These are phyloP conservation scores for Coniochaeta sp. DNA, from an alignment of 2,329 filamentous ascomycete species.

Conservation along the genomic window DNA sequence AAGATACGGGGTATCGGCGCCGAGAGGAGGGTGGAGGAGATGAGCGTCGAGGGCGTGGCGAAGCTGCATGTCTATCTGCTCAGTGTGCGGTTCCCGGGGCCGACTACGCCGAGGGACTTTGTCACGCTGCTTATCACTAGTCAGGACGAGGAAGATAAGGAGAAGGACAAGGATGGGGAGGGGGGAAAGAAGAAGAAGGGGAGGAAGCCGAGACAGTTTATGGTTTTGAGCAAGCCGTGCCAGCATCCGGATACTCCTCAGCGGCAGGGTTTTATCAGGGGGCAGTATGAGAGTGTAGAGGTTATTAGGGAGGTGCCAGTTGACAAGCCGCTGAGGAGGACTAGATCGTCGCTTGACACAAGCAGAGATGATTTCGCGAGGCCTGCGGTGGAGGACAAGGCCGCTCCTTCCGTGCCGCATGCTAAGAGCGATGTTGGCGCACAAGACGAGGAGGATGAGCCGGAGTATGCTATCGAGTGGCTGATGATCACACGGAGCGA, in stretches of 20 bases:
- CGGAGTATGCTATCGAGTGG: constrained; percentile 63
- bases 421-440: constrained; percentile 4
- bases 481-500: constrained; percentile 88
- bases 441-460: constrained; percentile 17
- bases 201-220: constrained; percentile 62
- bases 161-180: constrained; percentile 5
- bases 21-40: constrained; percentile 63
- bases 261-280: constrained; percentile 68
- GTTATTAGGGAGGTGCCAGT: constrained; percentile 76
- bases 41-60: constrained; percentile 48
- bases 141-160: constrained; percentile 4
- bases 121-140: constrained; percentile 71
- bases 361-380: constrained; percentile 23
- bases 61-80: constrained; percentile 73
- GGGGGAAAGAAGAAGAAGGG: constrained; percentile 13
- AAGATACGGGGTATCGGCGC: constrained; percentile 81
- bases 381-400: constrained; percentile 2
- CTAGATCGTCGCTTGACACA: constrained; percentile 36
- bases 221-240: constrained; percentile 83
- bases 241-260: constrained; percentile 65
- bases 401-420: background rate
- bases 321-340: constrained; percentile 32
- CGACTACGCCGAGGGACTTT: constrained; percentile 82
- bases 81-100: constrained; percentile 83
- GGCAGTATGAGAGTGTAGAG: constrained; percentile 86